These are phyloP conservation scores for Murraya paniculata DNA, from an alignment of 345 rosid genomes.

Conservation along the genomic window DNA sequence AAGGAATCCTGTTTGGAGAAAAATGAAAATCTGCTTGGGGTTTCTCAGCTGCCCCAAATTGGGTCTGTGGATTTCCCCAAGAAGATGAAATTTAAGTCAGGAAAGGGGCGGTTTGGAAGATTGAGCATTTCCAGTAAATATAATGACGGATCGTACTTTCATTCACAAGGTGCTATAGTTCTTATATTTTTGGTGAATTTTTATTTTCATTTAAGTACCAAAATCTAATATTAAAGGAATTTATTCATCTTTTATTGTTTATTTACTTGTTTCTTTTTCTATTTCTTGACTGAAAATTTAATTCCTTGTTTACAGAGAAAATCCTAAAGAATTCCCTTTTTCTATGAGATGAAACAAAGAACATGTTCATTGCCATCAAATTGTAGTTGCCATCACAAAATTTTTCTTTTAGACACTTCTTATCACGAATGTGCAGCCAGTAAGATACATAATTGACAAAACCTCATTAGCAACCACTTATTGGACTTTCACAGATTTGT, in stretches of 20 bases:
- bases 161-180: slow-evolving; percentile 33
- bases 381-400: background rate
- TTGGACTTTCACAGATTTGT: background rate
- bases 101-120: slow-evolving; percentile 31
- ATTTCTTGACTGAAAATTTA: background rate
- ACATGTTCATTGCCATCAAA: background rate
- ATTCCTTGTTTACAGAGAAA: background rate
- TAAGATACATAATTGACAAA: background rate
- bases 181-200: background rate
- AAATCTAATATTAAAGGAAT: background rate
- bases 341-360: background rate
- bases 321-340: background rate
- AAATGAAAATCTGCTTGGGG: slow-evolving; percentile 28
- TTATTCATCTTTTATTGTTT: background rate
- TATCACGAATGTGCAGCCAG: background rate
- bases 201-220: background rate
- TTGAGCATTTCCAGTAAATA: slow-evolving; percentile 26
- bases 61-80: slow-evolving; percentile 25
- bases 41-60: slow-evolving; percentile 52
- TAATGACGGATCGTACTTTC: slow-evolving; percentile 18
- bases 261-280: background rate
- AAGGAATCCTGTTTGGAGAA: slow-evolving; percentile 22
- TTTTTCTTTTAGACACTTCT: background rate
- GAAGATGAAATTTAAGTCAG: slow-evolving; percentile 36
- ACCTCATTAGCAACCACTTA: background rate